Base-by-base conservation (phyloP, 306 rosid species). In the Luffa aegyptiaca region DNA sequence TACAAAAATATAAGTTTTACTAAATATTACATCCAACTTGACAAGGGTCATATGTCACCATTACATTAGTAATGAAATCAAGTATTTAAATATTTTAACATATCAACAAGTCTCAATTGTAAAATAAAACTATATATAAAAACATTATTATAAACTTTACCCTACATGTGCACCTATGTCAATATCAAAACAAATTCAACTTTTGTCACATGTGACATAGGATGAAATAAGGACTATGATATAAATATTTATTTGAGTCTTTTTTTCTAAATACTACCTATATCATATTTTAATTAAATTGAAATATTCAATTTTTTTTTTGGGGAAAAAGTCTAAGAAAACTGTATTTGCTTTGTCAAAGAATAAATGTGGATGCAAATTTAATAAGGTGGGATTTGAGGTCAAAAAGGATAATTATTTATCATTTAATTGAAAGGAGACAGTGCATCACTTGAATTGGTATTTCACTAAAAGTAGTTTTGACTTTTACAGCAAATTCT, bases 391-490 rank as follows among this genome's bases (percentile, higher is more conserved):
- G 31, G 21, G 63, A 16, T 31, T n/a, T 51, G 17, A 51, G 8
- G 78, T 51, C 62, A 33, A 74, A 74, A 51, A 13, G 17, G 41
- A 17, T 2, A 8, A 74, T 74, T 16, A 31, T 33, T 48, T 72
- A 72, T 31, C 1, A 13, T 72, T 72, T 74, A 51, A 74, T 72
- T 48, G 52, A 71, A 21, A 44, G 76, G 20, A 45, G 52, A 71
- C 39, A 45, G 76, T 71, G 57, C 4, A n/a, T 45, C 44, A 48
- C 77, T 72, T 72, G 78, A 74, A 74, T 73, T 73, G 42, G 61
- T 74, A 74, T 74, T 74, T 74, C 62, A 49, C 45, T 51, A 51
- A 49, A 49, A 74, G 31, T 21, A 73, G 12, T 74, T 51, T 74
- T 51, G 78, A 74, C 78, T 74, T 74, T 72, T 26, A 72, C 6